Evolutionary conservation across 768 basidiomycete species (phyloP), one percentile per base, ranked within the genome.

Genomic region (Neoboletus brunneissimus): DNA sequence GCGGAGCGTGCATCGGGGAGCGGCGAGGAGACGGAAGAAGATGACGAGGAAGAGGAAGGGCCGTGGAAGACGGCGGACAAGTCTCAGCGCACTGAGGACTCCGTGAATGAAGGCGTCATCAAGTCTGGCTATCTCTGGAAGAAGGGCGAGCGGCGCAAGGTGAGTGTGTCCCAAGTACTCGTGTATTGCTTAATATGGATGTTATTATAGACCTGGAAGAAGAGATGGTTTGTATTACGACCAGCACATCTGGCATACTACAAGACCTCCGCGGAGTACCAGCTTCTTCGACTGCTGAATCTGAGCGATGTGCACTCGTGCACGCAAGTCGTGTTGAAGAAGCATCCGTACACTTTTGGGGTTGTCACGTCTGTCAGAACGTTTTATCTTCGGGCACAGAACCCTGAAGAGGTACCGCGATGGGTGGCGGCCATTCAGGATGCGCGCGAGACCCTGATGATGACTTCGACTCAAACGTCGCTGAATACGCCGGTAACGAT

Each of bases 81-180:
- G 44, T 73, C 73, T 47, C 75, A 70, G 47, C 73, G 68, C 27
- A 71, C 76, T 43, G 79, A 77, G 54, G 77, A 79, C 54, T 79
- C 84, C 4, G 74, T 76, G 13, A 86, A 86, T 55, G 87, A 88
- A 66, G 82, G 79, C 47, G 85, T 91, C 41, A 80, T 96, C 69
- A 96, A 94, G 75, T 84, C 89, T 23, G 97, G 96, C 1, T 98
- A 97, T 76, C 77, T 98, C 50, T 90, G 87, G 85, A 99, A 99
- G 83, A 98, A 98, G 79, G 96, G 96, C 63, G 93, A 97, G 73
- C 82, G 94, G 55, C 79, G 97, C 72, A 98, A 98, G 89, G 96
- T 96, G 61, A 55, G 81, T 72, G 40, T 42, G 48, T 60, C 22
- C 29, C 20, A 52, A 29, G 35, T 22, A 23, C 25, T 32, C 15